Conservation (phyloP, 2,329 filamentous ascomycete species). For the Ascosphaera pollenicola region DNA sequence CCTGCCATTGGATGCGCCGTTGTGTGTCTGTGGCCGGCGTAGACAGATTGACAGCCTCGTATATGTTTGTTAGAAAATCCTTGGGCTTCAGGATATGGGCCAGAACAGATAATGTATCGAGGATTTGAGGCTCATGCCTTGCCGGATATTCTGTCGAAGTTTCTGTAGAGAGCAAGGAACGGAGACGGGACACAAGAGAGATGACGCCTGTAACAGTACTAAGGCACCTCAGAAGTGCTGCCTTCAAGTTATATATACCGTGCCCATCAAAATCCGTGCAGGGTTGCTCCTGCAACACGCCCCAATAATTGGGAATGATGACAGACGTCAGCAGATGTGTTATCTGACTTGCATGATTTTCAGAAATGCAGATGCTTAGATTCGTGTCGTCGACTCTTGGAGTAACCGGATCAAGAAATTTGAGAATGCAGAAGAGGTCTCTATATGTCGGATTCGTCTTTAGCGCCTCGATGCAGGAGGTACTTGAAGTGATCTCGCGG, state of each 20-base stretch:
- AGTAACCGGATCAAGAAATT: slow-evolving; percentile 15
- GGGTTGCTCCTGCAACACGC: slow-evolving; percentile 23
- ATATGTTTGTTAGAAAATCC: slow-evolving; percentile 21
- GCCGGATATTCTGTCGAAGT: slow-evolving; percentile 11
- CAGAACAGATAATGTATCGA: slow-evolving; percentile 15
- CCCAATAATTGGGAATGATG: slow-evolving; percentile 69
- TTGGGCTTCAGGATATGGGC: slow-evolving; percentile 22
- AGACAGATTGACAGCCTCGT: slow-evolving; percentile 24
- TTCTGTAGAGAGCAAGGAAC: slow-evolving; percentile 27
- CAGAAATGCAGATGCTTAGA: slow-evolving; percentile 40
- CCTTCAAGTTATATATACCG: slow-evolving; percentile 10
- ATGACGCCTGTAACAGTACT: slow-evolving; percentile 57
- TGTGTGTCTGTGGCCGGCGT: slow-evolving; percentile 24
- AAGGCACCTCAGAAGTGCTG: slow-evolving; percentile 39
- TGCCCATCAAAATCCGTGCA: slow-evolving; percentile 4
- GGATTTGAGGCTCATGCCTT: slow-evolving; percentile 12
- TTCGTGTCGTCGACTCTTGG: slow-evolving; percentile 22
- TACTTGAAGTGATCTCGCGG: slow-evolving; percentile 1
- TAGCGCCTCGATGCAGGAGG: slow-evolving; percentile 14
- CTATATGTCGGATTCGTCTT: slow-evolving; percentile 18
- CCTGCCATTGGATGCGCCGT: slow-evolving; percentile 47
- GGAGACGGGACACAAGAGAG: slow-evolving; percentile 49
- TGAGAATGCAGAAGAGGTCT: slow-evolving; percentile 12
- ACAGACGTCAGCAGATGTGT: slow-evolving; percentile 51
- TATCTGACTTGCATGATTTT: slow-evolving; percentile 52